These are phyloP conservation scores for Corinectria fuckeliana DNA, from an alignment of 2,329 filamentous ascomycete species.

Conservation along the genomic window DNA sequence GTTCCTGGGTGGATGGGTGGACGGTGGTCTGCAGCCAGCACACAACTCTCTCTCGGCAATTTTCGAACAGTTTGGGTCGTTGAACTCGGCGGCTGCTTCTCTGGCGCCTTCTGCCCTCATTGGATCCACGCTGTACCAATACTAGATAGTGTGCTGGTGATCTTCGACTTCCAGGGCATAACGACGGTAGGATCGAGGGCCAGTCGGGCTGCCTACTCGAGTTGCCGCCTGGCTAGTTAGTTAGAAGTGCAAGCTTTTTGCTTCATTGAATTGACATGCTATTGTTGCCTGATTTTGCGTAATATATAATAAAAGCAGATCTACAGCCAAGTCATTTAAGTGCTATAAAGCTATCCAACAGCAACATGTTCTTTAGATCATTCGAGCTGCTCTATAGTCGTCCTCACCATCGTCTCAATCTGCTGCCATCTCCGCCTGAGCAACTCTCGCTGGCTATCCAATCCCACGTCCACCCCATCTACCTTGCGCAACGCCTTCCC, in stretches of 20 bases:
- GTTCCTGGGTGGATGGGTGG: not conserved
- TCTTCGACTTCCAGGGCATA: no score
- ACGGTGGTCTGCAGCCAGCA: not conserved
- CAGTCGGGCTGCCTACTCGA: no score
- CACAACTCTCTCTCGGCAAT: not conserved
- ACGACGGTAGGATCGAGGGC: no score
- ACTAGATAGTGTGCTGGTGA: no score
- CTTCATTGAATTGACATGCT: no score
- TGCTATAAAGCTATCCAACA: no score
- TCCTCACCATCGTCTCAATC: conserved; percentile 46
- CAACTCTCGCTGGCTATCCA: conserved; percentile 45
- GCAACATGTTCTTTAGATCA: not conserved
- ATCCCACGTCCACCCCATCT: conserved; percentile 40
- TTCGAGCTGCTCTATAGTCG: conserved; percentile 40
- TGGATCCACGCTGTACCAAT: not conserved
- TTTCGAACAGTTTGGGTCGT: not conserved
- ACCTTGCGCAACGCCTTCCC: conserved; percentile 41
- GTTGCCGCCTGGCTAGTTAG: no score
- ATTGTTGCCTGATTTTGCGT: no score
- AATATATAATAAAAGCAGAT: no score
- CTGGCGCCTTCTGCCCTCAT: not conserved
- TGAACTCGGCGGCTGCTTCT: not conserved
- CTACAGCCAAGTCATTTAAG: no score
- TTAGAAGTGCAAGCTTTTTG: no score
- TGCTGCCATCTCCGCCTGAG: conserved; percentile 53